These are phyloP conservation scores for Pseudodiploospora longispora DNA, from an alignment of 2,329 filamentous ascomycete genomes.

Conservation along the genomic window DNA sequence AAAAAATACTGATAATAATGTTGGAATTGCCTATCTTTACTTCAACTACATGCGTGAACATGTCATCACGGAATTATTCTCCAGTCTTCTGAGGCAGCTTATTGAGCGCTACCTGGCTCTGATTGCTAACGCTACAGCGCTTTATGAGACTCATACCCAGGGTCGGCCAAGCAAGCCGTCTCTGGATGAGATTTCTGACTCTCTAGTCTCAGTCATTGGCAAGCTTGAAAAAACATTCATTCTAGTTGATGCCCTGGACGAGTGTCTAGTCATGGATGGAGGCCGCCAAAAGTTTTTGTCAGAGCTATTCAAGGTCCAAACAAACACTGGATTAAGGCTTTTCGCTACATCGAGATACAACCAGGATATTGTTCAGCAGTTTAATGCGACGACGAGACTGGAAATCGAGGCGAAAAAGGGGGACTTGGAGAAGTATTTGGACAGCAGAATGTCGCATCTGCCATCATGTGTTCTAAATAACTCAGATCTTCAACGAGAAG, in stretches of 20 bases:
- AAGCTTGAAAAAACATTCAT: neutral
- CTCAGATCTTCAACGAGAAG: conserved; percentile 2
- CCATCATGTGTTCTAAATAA: conserved; percentile 1
- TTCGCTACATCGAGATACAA: conserved; percentile 1
- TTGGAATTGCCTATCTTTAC: neutral
- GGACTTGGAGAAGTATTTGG: conserved; percentile 8
- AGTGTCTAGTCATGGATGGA: neutral
- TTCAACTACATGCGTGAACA: conserved; percentile 2
- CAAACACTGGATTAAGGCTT: neutral
- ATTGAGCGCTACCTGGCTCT: neutral
- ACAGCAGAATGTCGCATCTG: neutral
- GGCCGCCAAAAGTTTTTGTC: neutral
- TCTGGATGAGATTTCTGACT: conserved; percentile 2
- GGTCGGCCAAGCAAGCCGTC: neutral
- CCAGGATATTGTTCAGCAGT: neutral
- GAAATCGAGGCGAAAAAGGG: conserved; percentile 9
- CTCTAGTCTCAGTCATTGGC: neutral
- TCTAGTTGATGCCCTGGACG: conserved; percentile 3
- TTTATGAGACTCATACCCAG: neutral
- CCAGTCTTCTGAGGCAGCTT: neutral
- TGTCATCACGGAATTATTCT: neutral
- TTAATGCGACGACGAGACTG: neutral
- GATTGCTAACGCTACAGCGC: neutral
- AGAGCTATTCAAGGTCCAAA: conserved; percentile 2
- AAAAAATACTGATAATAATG: neutral